Evolutionary conservation across 305 asterid species (phyloP), one percentile per base, ranked within the genome.

Genomic region (Fraxinus velutina): DNA sequence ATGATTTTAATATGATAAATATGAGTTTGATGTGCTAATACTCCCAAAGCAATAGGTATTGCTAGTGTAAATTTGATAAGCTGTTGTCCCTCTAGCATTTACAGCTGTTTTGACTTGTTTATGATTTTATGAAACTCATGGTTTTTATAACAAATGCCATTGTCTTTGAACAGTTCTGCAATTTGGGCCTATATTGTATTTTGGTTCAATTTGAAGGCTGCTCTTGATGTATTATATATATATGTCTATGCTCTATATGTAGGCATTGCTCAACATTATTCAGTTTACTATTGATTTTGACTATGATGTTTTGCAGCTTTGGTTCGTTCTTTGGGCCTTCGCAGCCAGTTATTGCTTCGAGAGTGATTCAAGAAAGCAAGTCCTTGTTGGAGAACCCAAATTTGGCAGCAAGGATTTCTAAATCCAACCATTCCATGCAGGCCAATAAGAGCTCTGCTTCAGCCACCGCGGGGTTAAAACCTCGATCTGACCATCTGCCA

Each of bases 271-370:
- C 24, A 60, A 36, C 37, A 24, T 62, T 29, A 29, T 50, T 15
- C 42, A 78, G 47, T 62, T 80, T 74, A 37, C 52, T 75, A 52
- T 50, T 85, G 36, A 77, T 68, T 10, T 33, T 78, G 36, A 64
- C 27, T 24, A 76, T 34, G 17, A 71, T 68, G 74, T 80, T 79
- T 55, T 91, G 89, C 94, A 96, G 99, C 84, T 94, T 86, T 85
- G 99, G 99, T 70, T 92, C 98, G 83, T 96, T 96, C 84, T 96
- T 96, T 85, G 99, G 99, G 73, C 98, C 97, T 76, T 93, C 98
- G 17, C 94, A 92, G 84, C 98, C 98, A 15, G 89, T 90, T 86
- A 96, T 96, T 86, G 93, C 99, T 84, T 91, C 87, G 77, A 90
- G 99, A 89, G 99, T 96, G 32, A 93, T 96, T 87, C 94, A 96